Evolutionary conservation across 2,329 filamentous ascomycete species (phyloP), one percentile per base, ranked within the genome.

Genomic region (Macrophomina pseudophaseolina): DNA sequence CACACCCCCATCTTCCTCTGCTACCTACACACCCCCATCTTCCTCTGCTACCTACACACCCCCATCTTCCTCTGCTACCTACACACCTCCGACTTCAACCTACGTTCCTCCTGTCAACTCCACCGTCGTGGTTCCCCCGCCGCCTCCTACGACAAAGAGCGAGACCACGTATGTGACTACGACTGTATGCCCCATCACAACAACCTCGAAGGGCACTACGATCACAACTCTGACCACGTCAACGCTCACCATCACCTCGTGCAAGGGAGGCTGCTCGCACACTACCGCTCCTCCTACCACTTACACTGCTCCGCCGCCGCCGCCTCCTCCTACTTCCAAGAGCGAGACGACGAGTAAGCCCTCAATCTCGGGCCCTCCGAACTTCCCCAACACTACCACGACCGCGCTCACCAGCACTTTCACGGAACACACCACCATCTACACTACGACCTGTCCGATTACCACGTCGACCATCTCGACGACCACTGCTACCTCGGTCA

Each of bases 371-470:
- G 23, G 12, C 6, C 54, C 54, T 59, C 44, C 59, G 44, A 18
- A 40, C 32, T 51, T 51, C 11, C 59, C 59, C 32, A 63, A 63
- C 44, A 63, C 44, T 18, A 63, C 59, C 14, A 38, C 18, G n/a
- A 60, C 56, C n/a, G 44, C 46, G 32, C 18, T 35, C 9, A 56
- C 63, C 8, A 59, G 30, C 33, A 65, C 64, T n/a, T 58, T 12
- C 18, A 66, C 56, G 12, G 51, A 62, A 30, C 33, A 58, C 35
- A 67, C 60, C 2, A 60, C 67, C 14, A 54, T 60, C 11, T 67
- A 69, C 65, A 71, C 69, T 5, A 70, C 69, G 7, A 58, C 60
- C 52, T 64, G 65, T 64, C 69, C 71, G 12, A 67, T 68, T 4
- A 68, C 69, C 6, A 69, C 70, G 51, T 66, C 69, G 23, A 54